These are phyloP conservation scores for Aureobasidium lini DNA, from an alignment of 2,329 filamentous ascomycete genomes.

Conservation along the genomic window DNA sequence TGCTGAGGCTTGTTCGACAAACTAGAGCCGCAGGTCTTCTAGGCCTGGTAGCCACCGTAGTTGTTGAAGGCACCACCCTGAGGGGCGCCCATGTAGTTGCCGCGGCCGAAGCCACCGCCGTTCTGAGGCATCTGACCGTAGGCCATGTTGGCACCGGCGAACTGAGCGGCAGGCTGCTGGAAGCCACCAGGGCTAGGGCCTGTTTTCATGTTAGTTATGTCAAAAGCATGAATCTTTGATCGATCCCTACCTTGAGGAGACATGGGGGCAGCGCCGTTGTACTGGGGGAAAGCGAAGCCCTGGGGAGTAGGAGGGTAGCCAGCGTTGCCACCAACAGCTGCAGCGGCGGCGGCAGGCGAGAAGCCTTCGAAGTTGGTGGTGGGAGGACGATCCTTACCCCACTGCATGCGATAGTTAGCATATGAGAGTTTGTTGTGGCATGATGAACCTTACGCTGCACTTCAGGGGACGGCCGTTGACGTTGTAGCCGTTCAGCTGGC, in stretches of 20 bases:
- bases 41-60: slow-evolving; percentile 47
- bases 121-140: slow-evolving; percentile 51
- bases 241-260: slow-evolving; percentile 48
- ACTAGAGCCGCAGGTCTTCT: slow-evolving; percentile 20
- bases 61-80: slow-evolving; percentile 41
- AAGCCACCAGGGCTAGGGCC: slow-evolving; percentile 32
- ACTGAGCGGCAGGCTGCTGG: slow-evolving; percentile 51
- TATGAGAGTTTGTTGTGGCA: slow-evolving; percentile 18
- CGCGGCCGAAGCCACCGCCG: slow-evolving; percentile 78
- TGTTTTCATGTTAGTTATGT: slow-evolving; percentile 16
- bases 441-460: slow-evolving; percentile 77
- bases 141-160: slow-evolving; percentile 55
- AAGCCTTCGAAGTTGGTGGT: slow-evolving; percentile 75
- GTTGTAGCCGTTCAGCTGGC: slow-evolving; percentile 94
- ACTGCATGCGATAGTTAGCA: slow-evolving; percentile 49
- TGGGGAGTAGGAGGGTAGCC: slow-evolving; percentile 66
- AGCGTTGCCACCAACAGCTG: slow-evolving; percentile 55
- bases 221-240: slow-evolving; percentile 19
- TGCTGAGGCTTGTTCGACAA: not conserved
- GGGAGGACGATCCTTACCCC: slow-evolving; percentile 97
- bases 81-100: slow-evolving; percentile 50
- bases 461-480: slow-evolving; percentile 95
- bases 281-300: slow-evolving; percentile 84
- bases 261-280: slow-evolving; percentile 65
- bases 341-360: slow-evolving; percentile 62